Percentiles rank a stretch among this genome's conserved stretches.
Conservation (phyloP, 257 asterid species). For the Solanum medicagineum region DNA sequence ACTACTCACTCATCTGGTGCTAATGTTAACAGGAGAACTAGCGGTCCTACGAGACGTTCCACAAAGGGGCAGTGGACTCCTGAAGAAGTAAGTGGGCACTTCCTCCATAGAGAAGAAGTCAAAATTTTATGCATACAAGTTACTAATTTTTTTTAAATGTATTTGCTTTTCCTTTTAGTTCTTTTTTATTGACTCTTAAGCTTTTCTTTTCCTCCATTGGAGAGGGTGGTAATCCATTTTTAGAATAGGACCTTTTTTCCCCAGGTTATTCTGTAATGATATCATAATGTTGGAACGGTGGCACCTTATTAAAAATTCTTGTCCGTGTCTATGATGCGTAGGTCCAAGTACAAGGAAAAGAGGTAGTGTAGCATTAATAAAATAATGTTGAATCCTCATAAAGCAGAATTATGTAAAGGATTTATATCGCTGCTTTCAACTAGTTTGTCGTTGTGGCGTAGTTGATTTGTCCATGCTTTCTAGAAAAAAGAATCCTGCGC, state of each 20-base stretch:
- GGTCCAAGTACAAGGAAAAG: background rate
- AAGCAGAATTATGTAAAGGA: background rate
- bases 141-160: background rate
- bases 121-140: background rate
- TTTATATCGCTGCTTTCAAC: background rate
- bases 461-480: background rate
- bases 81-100: constrained; percentile 59
- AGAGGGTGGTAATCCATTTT: background rate
- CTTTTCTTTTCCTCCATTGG: background rate
- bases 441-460: background rate
- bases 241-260: background rate
- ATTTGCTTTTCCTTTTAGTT: background rate
- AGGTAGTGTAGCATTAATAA: background rate
- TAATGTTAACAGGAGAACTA: constrained; percentile 56
- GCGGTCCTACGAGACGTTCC: constrained; percentile 97
- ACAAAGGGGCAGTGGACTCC: constrained; percentile 98
- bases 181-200: background rate
- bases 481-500: background rate
- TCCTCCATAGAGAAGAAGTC: background rate
- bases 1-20: constrained; percentile 2
- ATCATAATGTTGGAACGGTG: background rate
- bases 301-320: background rate
- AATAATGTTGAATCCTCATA: background rate
- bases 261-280: background rate
- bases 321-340: background rate